These are phyloP conservation scores for Geosiphon pyriformis DNA, from an alignment of 192 early-diverging fungal species.

Conservation along the genomic window DNA sequence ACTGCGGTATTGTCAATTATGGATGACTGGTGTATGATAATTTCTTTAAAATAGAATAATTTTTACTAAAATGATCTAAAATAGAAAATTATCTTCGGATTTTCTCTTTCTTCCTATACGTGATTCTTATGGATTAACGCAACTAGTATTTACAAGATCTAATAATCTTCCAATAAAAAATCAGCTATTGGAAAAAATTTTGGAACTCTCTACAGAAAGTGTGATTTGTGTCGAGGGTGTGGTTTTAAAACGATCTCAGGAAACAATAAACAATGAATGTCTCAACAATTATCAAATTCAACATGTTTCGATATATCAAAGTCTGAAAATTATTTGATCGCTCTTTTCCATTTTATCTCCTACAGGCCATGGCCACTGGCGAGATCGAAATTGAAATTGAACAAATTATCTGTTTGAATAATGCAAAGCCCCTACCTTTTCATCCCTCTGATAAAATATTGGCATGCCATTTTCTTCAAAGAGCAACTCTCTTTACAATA, in stretches of 20 bases:
- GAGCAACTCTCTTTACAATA: slow-evolving; percentile 26
- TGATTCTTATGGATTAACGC: slow-evolving; percentile 69
- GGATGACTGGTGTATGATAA: not conserved
- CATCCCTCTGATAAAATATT: slow-evolving; percentile 45
- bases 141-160: slow-evolving; percentile 55
- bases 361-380: slow-evolving; percentile 42
- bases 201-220: slow-evolving; percentile 61
- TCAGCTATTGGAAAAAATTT: slow-evolving; percentile 31
- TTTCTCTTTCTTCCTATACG: slow-evolving; percentile 75
- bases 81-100: slow-evolving; percentile 61
- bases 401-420: slow-evolving; percentile 59
- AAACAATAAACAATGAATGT: slow-evolving; percentile 40
- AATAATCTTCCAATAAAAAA: not conserved
- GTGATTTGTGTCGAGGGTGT: slow-evolving; percentile 64
- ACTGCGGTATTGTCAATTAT: slow-evolving; percentile 37
- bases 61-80: not conserved
- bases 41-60: not conserved
- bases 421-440: slow-evolving; percentile 59
- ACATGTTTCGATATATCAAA: not conserved
- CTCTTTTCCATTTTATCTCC: not conserved
- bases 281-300: not conserved
- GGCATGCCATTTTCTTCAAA: slow-evolving; percentile 28
- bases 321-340: too few relatives aligned
- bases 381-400: slow-evolving; percentile 69
- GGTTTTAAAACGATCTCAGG: slow-evolving; percentile 52